Evolutionary conservation across 352 stramenopile genomes (phyloP).

Genomic region (Globisporangium solare): DNA sequence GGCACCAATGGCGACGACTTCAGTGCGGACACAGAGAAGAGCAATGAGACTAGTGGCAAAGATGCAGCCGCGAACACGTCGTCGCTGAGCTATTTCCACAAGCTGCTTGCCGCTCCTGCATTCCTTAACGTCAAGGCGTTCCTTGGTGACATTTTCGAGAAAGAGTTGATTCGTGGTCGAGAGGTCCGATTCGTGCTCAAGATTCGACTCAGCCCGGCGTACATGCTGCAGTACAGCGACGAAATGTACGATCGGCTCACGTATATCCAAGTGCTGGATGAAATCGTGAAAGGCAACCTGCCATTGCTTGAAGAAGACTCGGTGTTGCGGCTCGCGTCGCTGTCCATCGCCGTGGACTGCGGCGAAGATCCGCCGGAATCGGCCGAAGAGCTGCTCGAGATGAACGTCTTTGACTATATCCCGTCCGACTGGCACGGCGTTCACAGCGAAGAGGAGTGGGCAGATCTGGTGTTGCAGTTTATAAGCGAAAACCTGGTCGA

Average conservation of each 20-base stretch:
- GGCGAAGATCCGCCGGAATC: slow-evolving; percentile 47
- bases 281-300: slow-evolving; percentile 88
- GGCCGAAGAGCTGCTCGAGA: slow-evolving; percentile 57
- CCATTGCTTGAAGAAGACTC: slow-evolving; percentile 74
- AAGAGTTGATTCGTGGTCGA: slow-evolving; percentile 81
- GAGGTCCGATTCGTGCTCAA: slow-evolving; percentile 93
- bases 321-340: slow-evolving; percentile 66
- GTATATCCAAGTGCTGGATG: slow-evolving; percentile 91
- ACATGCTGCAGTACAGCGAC: slow-evolving; percentile 79
- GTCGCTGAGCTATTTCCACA: slow-evolving; percentile 63
- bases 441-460: slow-evolving; percentile 80
- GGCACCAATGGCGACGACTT: slow-evolving; percentile 25
- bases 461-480: slow-evolving; percentile 58
- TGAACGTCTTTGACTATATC: slow-evolving; percentile 84
- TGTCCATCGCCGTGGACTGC: slow-evolving; percentile 81
- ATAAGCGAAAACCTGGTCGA: slow-evolving; percentile 49
- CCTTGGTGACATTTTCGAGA: slow-evolving; percentile 90
- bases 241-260: slow-evolving; percentile 80
- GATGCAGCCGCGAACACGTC: slow-evolving; percentile 5
- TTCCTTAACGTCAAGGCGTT: slow-evolving; percentile 83
- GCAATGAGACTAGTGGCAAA: slow-evolving; percentile 9
- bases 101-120: slow-evolving; percentile 66
- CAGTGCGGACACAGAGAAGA: slow-evolving; percentile 17
- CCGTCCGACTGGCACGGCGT: slow-evolving; percentile 65
- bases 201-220: slow-evolving; percentile 85